Evolutionary conservation across 78 protist genomes (phyloP).

Genomic region (Pelomyxa schiedti): DNA sequence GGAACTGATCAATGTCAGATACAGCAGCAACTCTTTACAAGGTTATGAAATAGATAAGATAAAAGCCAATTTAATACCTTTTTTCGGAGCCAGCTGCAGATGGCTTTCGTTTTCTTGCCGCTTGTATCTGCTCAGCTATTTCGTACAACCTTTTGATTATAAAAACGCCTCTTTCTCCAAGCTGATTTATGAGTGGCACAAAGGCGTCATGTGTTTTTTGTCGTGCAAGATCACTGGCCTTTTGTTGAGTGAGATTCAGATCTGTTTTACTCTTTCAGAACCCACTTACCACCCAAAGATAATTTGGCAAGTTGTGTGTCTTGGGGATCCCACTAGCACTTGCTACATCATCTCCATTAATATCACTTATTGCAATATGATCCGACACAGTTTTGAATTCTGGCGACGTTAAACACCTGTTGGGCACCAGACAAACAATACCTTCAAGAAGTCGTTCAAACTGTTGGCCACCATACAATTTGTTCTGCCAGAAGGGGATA

Average conservation of each 20-base stretch:
- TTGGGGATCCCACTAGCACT: slow-evolving; percentile 54
- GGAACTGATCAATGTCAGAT: slow-evolving; percentile 47
- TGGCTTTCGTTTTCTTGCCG: too few species aligned
- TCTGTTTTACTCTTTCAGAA: neutral
- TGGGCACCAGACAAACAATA: too few species aligned
- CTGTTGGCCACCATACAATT: slow-evolving; percentile 63
- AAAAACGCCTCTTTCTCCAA: slow-evolving; percentile 41
- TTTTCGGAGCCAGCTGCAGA: too few species aligned
- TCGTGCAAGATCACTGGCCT: slow-evolving; percentile 45
- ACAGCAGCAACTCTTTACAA: too few species aligned
- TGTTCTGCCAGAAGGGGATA: slow-evolving; percentile 48
- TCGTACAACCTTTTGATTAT: slow-evolving; percentile 44
- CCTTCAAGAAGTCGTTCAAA: slow-evolving; percentile 52
- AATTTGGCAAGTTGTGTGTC: slow-evolving; percentile 51
- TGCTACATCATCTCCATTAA: slow-evolving; percentile 46
- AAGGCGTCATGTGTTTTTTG: slow-evolving; percentile 40
- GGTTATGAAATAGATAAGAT: too few species aligned
- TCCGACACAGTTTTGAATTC: slow-evolving; percentile 59
- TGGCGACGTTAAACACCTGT: too few species aligned
- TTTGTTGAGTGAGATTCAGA: neutral
- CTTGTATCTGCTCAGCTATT: slow-evolving; percentile 32
- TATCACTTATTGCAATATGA: slow-evolving; percentile 36
- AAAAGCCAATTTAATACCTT: too few species aligned
- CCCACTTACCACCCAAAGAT: slow-evolving; percentile 42
- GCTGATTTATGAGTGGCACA: slow-evolving; percentile 51